phyloP scores from a whole-genome alignment of 2,329 filamentous ascomycete genomes.

The Hysterium pulicare region DNA sequence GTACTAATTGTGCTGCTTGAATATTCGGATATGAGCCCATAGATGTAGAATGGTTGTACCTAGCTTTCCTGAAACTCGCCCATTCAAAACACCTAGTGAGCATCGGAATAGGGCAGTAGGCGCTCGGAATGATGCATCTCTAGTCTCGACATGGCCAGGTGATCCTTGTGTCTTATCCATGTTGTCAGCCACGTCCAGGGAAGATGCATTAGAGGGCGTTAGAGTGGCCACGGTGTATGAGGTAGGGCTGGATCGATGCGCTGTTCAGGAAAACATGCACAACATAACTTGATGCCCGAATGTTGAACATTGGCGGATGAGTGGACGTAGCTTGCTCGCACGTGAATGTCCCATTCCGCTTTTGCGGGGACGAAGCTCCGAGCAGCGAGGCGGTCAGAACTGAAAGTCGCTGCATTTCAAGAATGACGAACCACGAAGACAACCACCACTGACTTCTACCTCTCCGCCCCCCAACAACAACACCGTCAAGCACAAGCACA shows the following conservation, averaged over 20 bases:
- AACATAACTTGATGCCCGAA: neutral
- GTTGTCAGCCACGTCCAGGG: neutral
- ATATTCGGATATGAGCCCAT: no score
- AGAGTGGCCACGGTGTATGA: neutral
- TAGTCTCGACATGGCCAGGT: slow-evolving; percentile 1
- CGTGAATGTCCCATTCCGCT: neutral
- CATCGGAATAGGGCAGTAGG: slow-evolving; percentile 5
- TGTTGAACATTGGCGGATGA: neutral
- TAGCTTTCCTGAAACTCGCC: neutral
- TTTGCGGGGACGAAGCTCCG: neutral
- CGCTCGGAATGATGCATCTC: slow-evolving; percentile 1
- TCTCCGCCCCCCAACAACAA: slow-evolving; percentile 12
- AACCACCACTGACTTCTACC: neutral
- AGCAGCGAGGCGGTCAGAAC: neutral
- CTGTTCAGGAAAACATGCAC: neutral
- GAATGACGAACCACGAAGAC: slow-evolving; percentile 2
- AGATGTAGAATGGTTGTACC: neutral
- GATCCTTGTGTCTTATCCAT: slow-evolving; percentile 5
- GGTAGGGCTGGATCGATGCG: no score
- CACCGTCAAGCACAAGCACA: slow-evolving; percentile 3
- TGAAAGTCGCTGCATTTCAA: neutral
- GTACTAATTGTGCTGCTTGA: no score
- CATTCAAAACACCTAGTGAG: neutral
- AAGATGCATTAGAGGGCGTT: neutral
- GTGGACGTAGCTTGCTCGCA: neutral